Percentiles rank a stretch among this genome's conserved stretches.
These are phyloP conservation scores for Trifolium repens DNA, from an alignment of 306 rosid species.

Conservation along the genomic window DNA sequence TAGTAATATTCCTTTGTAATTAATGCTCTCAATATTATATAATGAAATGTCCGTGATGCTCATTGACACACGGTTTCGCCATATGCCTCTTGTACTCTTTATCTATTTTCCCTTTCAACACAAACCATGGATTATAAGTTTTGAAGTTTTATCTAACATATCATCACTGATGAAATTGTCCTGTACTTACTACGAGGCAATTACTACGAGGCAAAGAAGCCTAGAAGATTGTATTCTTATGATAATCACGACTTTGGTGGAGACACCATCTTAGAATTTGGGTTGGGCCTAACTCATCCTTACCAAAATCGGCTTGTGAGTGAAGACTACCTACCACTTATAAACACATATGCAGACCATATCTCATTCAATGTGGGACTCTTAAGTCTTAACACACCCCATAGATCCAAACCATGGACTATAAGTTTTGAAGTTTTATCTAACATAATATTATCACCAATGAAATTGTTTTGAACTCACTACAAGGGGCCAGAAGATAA, in stretches of 20 bases:
- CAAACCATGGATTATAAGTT: constrained; percentile 18
- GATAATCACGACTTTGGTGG: constrained; percentile 25
- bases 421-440: constrained; percentile 24
- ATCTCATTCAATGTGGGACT: neutral
- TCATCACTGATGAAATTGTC: neutral
- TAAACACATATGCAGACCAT: neutral
- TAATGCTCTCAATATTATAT: too few species aligned
- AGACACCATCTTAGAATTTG: neutral
- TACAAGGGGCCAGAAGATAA: constrained; percentile 11
- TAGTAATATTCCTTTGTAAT: too few species aligned
- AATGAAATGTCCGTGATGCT: too few species aligned
- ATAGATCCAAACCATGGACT: constrained; percentile 16
- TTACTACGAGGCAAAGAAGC: neutral
- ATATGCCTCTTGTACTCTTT: too few species aligned
- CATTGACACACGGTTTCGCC: too few species aligned
- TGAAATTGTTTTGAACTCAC: neutral
- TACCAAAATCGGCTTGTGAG: neutral
- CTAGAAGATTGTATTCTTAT: constrained; percentile 23
- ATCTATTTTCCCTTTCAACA: too few species aligned
- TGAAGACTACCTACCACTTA: neutral
- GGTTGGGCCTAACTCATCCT: neutral
- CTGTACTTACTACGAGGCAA: neutral
- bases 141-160: constrained; percentile 20
- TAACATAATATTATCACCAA: neutral
- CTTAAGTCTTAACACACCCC: neutral